Evolutionary conservation across 352 stramenopile species (phyloP), one percentile per base, ranked within the genome.

Genomic region (Pythium vanterpoolii): DNA sequence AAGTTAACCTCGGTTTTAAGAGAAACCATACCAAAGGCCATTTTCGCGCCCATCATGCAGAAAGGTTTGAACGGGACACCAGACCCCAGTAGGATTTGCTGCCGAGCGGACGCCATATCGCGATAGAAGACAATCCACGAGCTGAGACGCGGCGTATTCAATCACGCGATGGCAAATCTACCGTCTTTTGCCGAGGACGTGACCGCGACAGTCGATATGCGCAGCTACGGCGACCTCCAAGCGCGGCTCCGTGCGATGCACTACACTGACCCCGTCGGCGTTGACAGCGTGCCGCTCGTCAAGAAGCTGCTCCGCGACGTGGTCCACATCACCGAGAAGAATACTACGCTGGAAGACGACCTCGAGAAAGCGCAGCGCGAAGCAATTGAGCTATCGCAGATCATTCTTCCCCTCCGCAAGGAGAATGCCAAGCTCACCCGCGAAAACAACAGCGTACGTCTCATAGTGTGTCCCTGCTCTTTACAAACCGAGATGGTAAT

Each of bases 371-470:
- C 70, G 18, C 70, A 89, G 64, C 70, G 75, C 27, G 80, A 92
- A 33, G 71, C 67, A 23, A 73, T 89, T 28, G 75, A 89, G 64
- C 55, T 87, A 4, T 85, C 77, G 47, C 83, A 92, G 67, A 72
- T 85, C 45, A 67, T 90, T 44, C 51, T 88, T 44, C 77, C 80
- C n/a, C 64, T 92, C 27, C 79, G 79, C 56, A 87, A 89, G 66
- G 83, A 92, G 58, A 92, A 88, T 55, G 79, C 77, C 39, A 73
- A 82, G 57, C 71, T 90, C 44, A 84, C 72, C 38, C 68, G 73
- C 39, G 83, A 92, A 56, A 92, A 90, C 72, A 90, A 92, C 66
- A 92, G 69, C 53, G 82, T 92, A 63, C 47, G 69, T 59, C n/a
- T 10, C n/a, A n/a, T n/a, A n/a, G n/a, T 16, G 4, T 26, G 6